Percentiles rank a stretch among this genome's conserved stretches.
phyloP scores from a whole-genome alignment of 495 filamentous ascomycete genomes.

The Daldinia caldariorum region DNA sequence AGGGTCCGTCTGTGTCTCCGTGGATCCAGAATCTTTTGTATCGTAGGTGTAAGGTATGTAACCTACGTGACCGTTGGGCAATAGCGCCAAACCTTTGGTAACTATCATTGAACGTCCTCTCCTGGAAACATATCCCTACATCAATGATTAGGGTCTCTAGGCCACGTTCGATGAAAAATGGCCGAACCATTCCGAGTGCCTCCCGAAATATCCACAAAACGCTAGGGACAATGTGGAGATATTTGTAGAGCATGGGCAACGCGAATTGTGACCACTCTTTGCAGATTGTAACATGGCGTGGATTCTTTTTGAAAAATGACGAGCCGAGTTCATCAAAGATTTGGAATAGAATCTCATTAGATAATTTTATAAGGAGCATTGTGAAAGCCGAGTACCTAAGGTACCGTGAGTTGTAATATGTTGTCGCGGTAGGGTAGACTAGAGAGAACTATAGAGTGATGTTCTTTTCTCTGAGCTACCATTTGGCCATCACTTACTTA shows the following conservation, averaged over 20 bases:
- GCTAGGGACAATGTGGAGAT: too few species aligned
- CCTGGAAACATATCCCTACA: background rate
- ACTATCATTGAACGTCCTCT: too few species aligned
- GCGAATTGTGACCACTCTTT: background rate
- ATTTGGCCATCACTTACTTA: too few species aligned
- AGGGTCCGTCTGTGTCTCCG: too few species aligned
- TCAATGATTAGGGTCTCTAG: background rate
- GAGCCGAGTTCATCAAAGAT: background rate
- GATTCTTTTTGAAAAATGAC: background rate
- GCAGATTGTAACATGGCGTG: background rate
- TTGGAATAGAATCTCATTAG: background rate
- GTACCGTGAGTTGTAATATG: background rate
- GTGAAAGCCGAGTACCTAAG: background rate
- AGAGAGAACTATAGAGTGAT: too few species aligned
- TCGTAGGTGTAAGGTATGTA: background rate
- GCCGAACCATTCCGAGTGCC: too few species aligned
- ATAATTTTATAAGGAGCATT: background rate
- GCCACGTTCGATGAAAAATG: background rate
- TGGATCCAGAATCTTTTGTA: too few species aligned
- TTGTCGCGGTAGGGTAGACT: background rate
- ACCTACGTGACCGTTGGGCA: background rate
- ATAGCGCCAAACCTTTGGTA: background rate
- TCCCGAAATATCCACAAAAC: too few species aligned
- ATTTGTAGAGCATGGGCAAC: background rate
- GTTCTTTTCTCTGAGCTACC: too few species aligned